phyloP scores from a whole-genome alignment of 2,329 filamentous ascomycete species.

The Penicillium sp. region DNA sequence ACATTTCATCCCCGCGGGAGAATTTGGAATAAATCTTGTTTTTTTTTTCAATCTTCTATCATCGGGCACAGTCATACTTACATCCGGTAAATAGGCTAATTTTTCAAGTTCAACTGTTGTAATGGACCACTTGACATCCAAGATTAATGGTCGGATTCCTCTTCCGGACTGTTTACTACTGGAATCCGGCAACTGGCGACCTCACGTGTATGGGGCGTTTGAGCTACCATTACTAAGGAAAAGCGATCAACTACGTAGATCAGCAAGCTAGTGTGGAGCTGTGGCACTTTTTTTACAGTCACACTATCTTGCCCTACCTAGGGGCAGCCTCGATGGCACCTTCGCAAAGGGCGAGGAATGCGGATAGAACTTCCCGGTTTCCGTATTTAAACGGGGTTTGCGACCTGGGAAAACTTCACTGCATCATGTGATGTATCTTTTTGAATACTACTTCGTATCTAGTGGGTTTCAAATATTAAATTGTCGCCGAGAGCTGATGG shows the following conservation, averaged over 20 bases:
- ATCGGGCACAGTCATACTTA: not conserved
- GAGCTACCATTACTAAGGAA: not conserved
- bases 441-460: not conserved
- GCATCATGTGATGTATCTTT: not conserved
- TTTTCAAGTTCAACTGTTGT: not conserved
- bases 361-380: conserved; percentile 4
- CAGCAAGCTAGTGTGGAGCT: not conserved
- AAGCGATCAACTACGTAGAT: not conserved
- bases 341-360: conserved; percentile 6
- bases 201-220: not conserved
- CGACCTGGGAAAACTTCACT: not conserved
- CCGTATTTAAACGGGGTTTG: not conserved
- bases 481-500: not conserved
- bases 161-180: not conserved
- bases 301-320: not conserved
- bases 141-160: not conserved
- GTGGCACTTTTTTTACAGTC: not conserved
- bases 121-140: not conserved
- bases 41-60: not conserved
- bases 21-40: too few relatives aligned
- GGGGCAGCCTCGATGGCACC: not conserved
- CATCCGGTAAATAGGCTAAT: not conserved
- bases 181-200: not conserved
- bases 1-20: too few relatives aligned
- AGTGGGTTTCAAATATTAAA: not conserved